phyloP scores from a whole-genome alignment of 768 basidiomycete species.

The Naganishia vaughanmartiniae region DNA sequence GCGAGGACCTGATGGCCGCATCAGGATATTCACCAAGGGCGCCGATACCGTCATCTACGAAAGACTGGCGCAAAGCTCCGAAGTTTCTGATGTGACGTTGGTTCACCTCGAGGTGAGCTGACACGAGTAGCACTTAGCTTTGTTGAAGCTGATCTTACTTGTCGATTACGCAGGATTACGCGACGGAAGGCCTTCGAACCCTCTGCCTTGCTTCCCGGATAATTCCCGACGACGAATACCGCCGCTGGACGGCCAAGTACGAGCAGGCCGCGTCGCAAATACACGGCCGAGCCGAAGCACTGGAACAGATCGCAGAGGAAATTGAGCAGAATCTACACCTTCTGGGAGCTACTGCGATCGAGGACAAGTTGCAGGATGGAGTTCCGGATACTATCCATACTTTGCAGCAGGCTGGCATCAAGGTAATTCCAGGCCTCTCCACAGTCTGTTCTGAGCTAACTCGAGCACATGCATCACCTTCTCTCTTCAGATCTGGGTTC shows the following conservation, averaged over 20 bases:
- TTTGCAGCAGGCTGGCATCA: constrained; percentile 95
- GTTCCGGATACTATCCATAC: constrained; percentile 98
- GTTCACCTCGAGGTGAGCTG: constrained; percentile 77
- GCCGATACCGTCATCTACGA: constrained; percentile 97
- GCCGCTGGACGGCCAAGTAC: constrained; percentile 81
- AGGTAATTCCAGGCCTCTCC: constrained; percentile 56
- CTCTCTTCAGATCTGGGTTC: constrained; percentile 77
- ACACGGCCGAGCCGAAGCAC: constrained; percentile 81
- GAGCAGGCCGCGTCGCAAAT: constrained; percentile 91
- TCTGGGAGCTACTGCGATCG: constrained; percentile 94
- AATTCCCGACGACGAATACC: constrained; percentile 84
- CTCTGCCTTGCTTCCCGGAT: constrained; percentile 95
- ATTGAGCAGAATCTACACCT: constrained; percentile 92
- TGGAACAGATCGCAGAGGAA: constrained; percentile 89
- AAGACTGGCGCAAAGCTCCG: constrained; percentile 73
- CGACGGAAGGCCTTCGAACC: constrained; percentile 92
- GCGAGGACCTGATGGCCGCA: constrained; percentile 78
- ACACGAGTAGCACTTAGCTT: not conserved
- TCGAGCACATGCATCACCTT: not conserved
- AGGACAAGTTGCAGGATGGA: constrained; percentile 97
- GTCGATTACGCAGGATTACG: constrained; percentile 67
- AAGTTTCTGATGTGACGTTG: constrained; percentile 74
- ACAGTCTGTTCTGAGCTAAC: not conserved
- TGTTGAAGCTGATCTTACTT: not conserved
- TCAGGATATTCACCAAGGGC: constrained; percentile 94